These are phyloP conservation scores for Yarrowia deformans DNA, from an alignment of 805 yeast species.

Conservation along the genomic window DNA sequence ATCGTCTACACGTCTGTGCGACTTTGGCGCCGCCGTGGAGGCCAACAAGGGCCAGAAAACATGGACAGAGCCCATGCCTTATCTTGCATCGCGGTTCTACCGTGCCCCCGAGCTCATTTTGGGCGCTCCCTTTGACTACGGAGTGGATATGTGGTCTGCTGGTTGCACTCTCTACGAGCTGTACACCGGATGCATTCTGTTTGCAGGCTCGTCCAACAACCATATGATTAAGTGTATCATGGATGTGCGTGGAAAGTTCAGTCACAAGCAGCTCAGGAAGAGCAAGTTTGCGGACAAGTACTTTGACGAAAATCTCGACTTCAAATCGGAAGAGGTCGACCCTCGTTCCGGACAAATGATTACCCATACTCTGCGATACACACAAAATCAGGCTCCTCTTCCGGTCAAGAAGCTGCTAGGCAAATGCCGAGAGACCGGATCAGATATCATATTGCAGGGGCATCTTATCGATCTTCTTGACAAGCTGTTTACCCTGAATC, in stretches of 20 bases:
- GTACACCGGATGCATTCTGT: conserved; percentile 88
- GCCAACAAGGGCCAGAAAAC: conserved; percentile 40
- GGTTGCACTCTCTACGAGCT: conserved; percentile 93
- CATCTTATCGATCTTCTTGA: conserved; percentile 48
- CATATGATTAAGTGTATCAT: conserved; percentile 56
- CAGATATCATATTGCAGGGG: conserved; percentile 40
- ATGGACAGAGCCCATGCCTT: conserved; percentile 47
- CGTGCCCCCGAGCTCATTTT: conserved; percentile 79
- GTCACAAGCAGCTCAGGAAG: conserved; percentile 47
- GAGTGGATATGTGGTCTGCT: conserved; percentile 95
- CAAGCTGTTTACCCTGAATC: conserved; percentile 54
- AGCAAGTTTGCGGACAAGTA: conserved; percentile 46
- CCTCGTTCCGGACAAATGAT: conserved; percentile 44
- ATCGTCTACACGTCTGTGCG: conserved; percentile 81
- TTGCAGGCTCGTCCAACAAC: conserved; percentile 89
- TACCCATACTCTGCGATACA: conserved; percentile 40
- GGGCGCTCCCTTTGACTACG: conserved; percentile 63
- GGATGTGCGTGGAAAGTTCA: conserved; percentile 48
- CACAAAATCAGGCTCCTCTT: conserved; percentile 32
- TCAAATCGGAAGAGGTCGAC: conserved; percentile 44
- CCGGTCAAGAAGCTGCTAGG: conserved; percentile 34
- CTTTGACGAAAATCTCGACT: conserved; percentile 47
- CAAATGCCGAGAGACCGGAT: conserved; percentile 39
- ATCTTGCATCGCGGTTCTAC: conserved; percentile 66
- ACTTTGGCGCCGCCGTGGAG: conserved; percentile 81